These are phyloP conservation scores for Phialophora verrucosa DNA, from an alignment of 2,329 filamentous ascomycete genomes.

Conservation along the genomic window DNA sequence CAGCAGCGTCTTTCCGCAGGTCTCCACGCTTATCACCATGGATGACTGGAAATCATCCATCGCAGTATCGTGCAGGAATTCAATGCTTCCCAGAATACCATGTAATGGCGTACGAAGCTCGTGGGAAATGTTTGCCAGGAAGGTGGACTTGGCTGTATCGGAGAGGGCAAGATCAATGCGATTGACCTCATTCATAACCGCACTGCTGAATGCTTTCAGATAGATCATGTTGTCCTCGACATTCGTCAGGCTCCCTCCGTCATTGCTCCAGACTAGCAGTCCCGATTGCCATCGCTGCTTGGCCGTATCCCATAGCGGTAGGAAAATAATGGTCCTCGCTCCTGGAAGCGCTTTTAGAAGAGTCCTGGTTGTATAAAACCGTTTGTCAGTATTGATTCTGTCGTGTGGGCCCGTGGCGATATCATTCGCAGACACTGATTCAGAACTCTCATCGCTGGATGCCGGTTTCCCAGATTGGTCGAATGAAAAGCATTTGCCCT, in stretches of 20 bases:
- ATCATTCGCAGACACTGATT: conserved; percentile 29
- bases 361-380: conserved; percentile 27
- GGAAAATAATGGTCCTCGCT: conserved; percentile 47
- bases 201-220: conserved; percentile 50
- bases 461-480: conserved; percentile 77
- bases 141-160: conserved; percentile 52
- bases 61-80: conserved; percentile 49
- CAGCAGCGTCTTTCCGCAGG: conserved; percentile 50
- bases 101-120: conserved; percentile 52
- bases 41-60: conserved; percentile 50
- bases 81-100: conserved; percentile 50
- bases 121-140: conserved; percentile 54
- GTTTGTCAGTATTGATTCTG: conserved; percentile 2
- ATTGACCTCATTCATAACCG: conserved; percentile 52
- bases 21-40: conserved; percentile 49
- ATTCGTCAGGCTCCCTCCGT: conserved; percentile 41
- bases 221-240: conserved; percentile 50
- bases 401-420: background rate
- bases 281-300: conserved; percentile 55
- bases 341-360: conserved; percentile 33
- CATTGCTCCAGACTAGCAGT: conserved; percentile 53
- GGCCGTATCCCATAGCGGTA: conserved; percentile 59
- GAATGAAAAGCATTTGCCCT: conserved; percentile 70
- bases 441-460: conserved; percentile 73
- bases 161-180: conserved; percentile 51